Conservation (phyloP, 2,329 filamentous ascomycete species). For the Sporothrix phasma region DNA sequence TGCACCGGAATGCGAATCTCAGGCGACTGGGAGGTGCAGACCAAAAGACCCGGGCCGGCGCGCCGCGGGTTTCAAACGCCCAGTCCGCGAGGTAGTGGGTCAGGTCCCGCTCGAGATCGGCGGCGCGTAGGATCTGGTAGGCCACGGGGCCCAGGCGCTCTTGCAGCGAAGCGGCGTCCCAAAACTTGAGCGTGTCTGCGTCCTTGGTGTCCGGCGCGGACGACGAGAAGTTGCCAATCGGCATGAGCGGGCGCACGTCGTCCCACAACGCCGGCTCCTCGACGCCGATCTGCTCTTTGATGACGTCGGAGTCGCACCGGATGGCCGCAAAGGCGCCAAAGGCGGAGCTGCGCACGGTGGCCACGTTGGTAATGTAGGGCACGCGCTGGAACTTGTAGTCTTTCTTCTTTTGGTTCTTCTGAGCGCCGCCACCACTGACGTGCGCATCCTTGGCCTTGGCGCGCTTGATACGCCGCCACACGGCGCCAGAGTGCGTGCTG, state of each 20-base stretch:
- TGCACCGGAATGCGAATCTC: constrained; percentile 70
- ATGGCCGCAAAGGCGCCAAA: constrained; percentile 86
- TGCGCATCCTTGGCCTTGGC: constrained; percentile 64
- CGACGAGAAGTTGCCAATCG: constrained; percentile 51
- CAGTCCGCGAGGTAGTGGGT: constrained; percentile 36
- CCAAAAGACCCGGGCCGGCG: constrained; percentile 29
- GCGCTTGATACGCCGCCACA: constrained; percentile 81
- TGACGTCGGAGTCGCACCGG: constrained; percentile 73
- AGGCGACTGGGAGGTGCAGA: constrained; percentile 52
- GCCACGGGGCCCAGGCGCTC: constrained; percentile 43
- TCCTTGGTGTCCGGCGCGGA: constrained; percentile 29
- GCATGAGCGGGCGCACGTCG: constrained; percentile 60
- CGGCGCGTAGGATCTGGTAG: constrained; percentile 48
- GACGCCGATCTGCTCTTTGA: constrained; percentile 59
- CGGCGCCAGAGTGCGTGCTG: constrained; percentile 82
- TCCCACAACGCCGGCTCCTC: constrained; percentile 60
- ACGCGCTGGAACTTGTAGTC: constrained; percentile 95
- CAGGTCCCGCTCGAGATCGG: constrained; percentile 57
- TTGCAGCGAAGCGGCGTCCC: constrained; percentile 35
- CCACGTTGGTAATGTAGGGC: constrained; percentile 74
- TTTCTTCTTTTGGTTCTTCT: constrained; percentile 54
- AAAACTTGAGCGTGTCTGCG: constrained; percentile 34
- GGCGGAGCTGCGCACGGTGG: constrained; percentile 74
- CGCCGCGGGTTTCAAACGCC: constrained; percentile 28
- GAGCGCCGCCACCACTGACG: constrained; percentile 18